Evolutionary conservation across 2,329 filamentous ascomycete species (phyloP).

Genomic region (Alternaria angustiovoidea): DNA sequence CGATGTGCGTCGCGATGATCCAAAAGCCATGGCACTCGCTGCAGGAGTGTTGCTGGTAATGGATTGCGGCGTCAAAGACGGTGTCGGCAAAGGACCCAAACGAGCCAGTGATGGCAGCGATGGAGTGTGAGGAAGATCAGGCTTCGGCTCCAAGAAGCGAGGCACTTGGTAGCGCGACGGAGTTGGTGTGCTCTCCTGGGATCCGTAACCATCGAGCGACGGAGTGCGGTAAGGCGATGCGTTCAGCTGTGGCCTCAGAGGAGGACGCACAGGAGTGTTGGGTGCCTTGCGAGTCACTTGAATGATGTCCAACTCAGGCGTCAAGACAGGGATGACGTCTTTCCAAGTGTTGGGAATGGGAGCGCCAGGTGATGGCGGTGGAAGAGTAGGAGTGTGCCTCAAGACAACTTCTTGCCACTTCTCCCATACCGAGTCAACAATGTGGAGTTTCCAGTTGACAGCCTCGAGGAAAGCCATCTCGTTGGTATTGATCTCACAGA

Average conservation of each 20-base stretch:
- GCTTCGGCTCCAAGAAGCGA: slow-evolving; percentile 61
- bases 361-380: slow-evolving; percentile 50
- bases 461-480: slow-evolving; percentile 90
- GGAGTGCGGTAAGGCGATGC: slow-evolving; percentile 34
- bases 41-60: slow-evolving; percentile 66
- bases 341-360: slow-evolving; percentile 54
- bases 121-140: slow-evolving; percentile 62
- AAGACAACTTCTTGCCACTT: slow-evolving; percentile 94
- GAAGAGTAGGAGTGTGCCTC: slow-evolving; percentile 74
- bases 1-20: slow-evolving; percentile 62
- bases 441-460: slow-evolving; percentile 94
- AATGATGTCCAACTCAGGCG: slow-evolving; percentile 64
- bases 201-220: slow-evolving; percentile 38
- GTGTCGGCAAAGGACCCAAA: slow-evolving; percentile 67
- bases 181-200: slow-evolving; percentile 55
- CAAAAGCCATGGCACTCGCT: slow-evolving; percentile 62
- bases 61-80: slow-evolving; percentile 67
- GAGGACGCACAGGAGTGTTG: slow-evolving; percentile 35
- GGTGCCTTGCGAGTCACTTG: slow-evolving; percentile 49
- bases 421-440: slow-evolving; percentile 86
- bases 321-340: slow-evolving; percentile 63
- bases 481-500: slow-evolving; percentile 94
- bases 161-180: slow-evolving; percentile 53
- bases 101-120: slow-evolving; percentile 63
- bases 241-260: slow-evolving; percentile 35